Evolutionary conservation across 345 rosid species (phyloP).

Genomic region (Iberis pinnata): DNA sequence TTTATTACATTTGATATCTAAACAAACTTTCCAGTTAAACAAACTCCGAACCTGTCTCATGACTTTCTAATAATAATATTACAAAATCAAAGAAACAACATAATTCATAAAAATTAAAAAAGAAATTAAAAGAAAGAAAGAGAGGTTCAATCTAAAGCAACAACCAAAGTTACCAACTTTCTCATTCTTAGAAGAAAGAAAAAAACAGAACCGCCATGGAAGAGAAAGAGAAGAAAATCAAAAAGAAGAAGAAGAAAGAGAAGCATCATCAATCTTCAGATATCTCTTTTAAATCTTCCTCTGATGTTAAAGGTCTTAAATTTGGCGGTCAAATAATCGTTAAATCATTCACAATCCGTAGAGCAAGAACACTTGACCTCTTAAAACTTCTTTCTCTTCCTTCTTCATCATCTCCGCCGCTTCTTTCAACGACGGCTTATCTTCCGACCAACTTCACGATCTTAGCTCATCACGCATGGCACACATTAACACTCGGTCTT

Average conservation of each 20-base stretch:
- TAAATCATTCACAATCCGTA: conserved; percentile 85
- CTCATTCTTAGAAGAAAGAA: conserved; percentile 12
- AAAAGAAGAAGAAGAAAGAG: conserved; percentile 63
- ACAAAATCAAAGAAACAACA: conserved; percentile 19
- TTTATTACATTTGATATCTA: conserved; percentile 15
- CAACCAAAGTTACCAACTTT: conserved; percentile 20
- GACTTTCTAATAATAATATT: conserved; percentile 1
- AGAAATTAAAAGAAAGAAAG: background rate
- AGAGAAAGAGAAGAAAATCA: conserved; percentile 50
- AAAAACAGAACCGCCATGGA: conserved; percentile 38
- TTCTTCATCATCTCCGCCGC: conserved; percentile 37
- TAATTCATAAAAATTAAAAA: background rate
- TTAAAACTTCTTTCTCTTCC: conserved; percentile 73
- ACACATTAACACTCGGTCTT: conserved; percentile 79
- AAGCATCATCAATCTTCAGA: conserved; percentile 55
- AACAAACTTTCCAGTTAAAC: conserved; percentile 25
- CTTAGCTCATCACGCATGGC: conserved; percentile 97
- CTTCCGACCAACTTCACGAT: conserved; percentile 91
- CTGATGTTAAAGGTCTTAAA: conserved; percentile 81
- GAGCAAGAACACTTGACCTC: conserved; percentile 73
- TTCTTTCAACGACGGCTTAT: conserved; percentile 74
- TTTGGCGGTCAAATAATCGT: conserved; percentile 90
- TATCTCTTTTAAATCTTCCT: conserved; percentile 59
- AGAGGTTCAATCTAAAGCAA: conserved; percentile 20
- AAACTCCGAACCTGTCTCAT: conserved; percentile 12